Base-by-base conservation (phyloP, 441 rosid species). In the Euphorbia celastroides region DNA sequence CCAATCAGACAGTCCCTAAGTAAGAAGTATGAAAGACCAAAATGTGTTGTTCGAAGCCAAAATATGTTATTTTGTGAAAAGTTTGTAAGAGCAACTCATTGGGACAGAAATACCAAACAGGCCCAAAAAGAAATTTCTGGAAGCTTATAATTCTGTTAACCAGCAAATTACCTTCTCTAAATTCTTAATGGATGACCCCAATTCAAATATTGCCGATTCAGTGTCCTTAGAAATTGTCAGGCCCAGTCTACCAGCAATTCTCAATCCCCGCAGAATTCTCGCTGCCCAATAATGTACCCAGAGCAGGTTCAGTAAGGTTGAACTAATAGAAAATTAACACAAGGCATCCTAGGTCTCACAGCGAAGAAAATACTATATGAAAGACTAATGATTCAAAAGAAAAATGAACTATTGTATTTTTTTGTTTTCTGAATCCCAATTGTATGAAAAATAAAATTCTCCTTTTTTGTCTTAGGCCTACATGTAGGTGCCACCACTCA, bases 161-260 rank as follows among this genome's bases (percentile, higher is more conserved):
- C 19, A 62, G 25, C 55, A n/a, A 57, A 36, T 64, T 83, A 95
- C 98, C 98, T 85, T 81, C 75, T 38, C 79, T 82, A 95, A 70
- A 70, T 66, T 57, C 66, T 68, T 73, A 72, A 92, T 61, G 16
- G 96, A 82, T 30, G 95, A 74, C 38, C 84, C 78, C 74, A 82
- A 82, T 31, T 88, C 68, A 60, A 28, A 75, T 38, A 95, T 86
- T 57, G 99, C 97, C 74, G 64, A 69, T 79, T 82, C 82, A 72
- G 80, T 76, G 55, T 92, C 98, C 83, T 76, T 76, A 63, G 93
- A 78, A 59, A 95, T 64, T 58, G 88, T 80, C 69, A 92, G 79
- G 69, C 89, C 81, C 65, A 92, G 70, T 60, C 99, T 96, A 66
- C 95, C 96, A 5, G 97, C 96, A 72, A 94, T 82, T 75, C 99